These are phyloP conservation scores for Lipomyces yamadae DNA, from an alignment of 805 yeast genomes.

Conservation along the genomic window DNA sequence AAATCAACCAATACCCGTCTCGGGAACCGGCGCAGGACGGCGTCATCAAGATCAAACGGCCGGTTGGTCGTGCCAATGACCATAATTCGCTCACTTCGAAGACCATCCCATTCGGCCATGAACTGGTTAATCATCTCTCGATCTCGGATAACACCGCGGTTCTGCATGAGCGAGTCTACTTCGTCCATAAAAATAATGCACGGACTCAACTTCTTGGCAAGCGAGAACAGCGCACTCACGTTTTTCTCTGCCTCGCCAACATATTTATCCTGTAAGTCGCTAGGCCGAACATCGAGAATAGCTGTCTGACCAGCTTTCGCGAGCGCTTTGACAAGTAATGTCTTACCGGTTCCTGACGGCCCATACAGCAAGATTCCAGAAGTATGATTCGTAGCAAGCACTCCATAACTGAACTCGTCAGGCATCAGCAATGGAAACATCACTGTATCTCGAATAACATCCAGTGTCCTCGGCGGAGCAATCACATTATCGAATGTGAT, in stretches of 20 bases:
- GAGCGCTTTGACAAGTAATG: constrained; percentile 92
- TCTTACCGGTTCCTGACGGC: constrained; percentile 99
- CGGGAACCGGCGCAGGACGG: constrained; percentile 95
- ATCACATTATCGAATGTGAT: constrained; percentile 25
- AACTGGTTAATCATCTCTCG: constrained; percentile 94
- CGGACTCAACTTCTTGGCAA: constrained; percentile 96
- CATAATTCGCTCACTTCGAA: constrained; percentile 98
- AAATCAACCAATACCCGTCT: constrained; percentile 96
- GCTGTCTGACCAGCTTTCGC: constrained; percentile 99
- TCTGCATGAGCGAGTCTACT: constrained; percentile 97
- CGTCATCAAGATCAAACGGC: constrained; percentile 99
- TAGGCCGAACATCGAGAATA: constrained; percentile 96
- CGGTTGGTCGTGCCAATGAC: constrained; percentile 98
- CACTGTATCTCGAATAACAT: constrained; percentile 28
- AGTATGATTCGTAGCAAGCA: constrained; percentile 46
- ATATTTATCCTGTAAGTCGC: constrained; percentile 96
- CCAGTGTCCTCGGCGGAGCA: constrained; percentile 29
- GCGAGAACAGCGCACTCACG: constrained; percentile 95
- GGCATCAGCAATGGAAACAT: constrained; percentile 32
- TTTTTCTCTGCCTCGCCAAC: constrained; percentile 97
- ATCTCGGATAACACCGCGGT: constrained; percentile 82
- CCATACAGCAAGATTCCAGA: constrained; percentile 96
- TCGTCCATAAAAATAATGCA: constrained; percentile 98
- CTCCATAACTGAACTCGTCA: constrained; percentile 34
- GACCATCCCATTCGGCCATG: constrained; percentile 99